Base-by-base conservation (phyloP, 139 green algal genomes). In the Chlamydomonas urium region DNA sequence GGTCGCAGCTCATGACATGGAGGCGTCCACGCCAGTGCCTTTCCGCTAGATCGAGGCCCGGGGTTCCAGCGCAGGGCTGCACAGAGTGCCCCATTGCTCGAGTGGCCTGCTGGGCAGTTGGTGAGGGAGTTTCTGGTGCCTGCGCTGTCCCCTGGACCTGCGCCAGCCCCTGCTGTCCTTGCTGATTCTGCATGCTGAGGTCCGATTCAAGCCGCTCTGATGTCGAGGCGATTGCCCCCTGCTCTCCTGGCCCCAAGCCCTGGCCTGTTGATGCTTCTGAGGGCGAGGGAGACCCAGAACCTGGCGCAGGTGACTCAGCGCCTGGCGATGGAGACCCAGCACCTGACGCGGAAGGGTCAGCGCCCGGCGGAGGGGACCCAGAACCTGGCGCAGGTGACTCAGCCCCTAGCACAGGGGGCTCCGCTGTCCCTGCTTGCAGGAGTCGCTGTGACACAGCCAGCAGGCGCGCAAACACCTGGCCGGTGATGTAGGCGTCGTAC, bases 401-500 rank as follows among this genome's bases (percentile, higher is more conserved):
- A n/a, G n/a, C n/a, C n/a, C 19, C 59, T 71, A 8, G 10, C 42
- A 63, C 6, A 33, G 19, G 53, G 29, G 10, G 57, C 45, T 61
- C 33, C 1, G 24, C 5, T 17, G 17, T 63, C 53, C 53, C 53
- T 10, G 28, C 53, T 10, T 14, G 53, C 26, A 24, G 10, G 53
- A 71, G 24, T 31, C 77, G 66, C 67, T 74, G 60, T 37, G 68
- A 56, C 34, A 86, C 38, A 0, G 71, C 59, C 60, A 86, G 60
- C 61, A 87, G 75, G 14, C 67, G 42, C 28, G 75, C 53, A 26
- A 85, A 87, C 1, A 78, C 78, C 1, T 62, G 53, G 2, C 85
- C 89, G 0, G 89, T 94, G 85, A 94, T 95, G 73, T 83, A 93
- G 0, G 89, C 89, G 50, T 94, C 89, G 38, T 83, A 94, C 0